These are phyloP conservation scores for Jatropha curcas DNA, from an alignment of 345 rosid species.

Conservation along the genomic window DNA sequence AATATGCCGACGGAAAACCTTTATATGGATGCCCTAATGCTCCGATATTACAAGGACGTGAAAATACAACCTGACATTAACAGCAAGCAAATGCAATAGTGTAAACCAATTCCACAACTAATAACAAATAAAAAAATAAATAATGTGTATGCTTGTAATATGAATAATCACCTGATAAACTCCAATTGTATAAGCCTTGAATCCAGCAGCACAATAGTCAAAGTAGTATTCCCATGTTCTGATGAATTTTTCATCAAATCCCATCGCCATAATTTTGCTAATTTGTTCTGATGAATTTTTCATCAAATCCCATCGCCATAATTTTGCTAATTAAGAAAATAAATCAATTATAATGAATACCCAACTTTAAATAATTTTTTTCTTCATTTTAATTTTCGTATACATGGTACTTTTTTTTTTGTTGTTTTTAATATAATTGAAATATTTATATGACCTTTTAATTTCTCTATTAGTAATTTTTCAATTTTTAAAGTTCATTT, in stretches of 20 bases:
- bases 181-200: constrained; percentile 64
- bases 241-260: constrained; percentile 71
- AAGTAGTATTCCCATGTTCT: constrained; percentile 94
- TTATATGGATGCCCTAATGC: neutral
- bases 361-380: too few relatives aligned
- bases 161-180: constrained; percentile 54
- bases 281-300: constrained; percentile 72
- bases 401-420: too few relatives aligned
- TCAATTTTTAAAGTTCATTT: too few relatives aligned
- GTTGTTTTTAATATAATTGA: too few relatives aligned
- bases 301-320: constrained; percentile 59
- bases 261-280: constrained; percentile 55
- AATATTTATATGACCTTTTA: too few relatives aligned
- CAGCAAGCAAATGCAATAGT: neutral
- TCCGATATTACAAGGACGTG: constrained; percentile 61
- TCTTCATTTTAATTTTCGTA: too few relatives aligned
- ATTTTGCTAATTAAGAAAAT: constrained; percentile 49
- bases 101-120: neutral
- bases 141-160: too few relatives aligned
- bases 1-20: constrained; percentile 7
- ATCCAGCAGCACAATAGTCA: constrained; percentile 83
- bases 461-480: too few relatives aligned
- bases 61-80: constrained; percentile 58
- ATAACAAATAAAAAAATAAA: too few relatives aligned
- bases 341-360: neutral